Base-by-base conservation (phyloP, 352 stramenopile species). In the Globisporangium emineosum region DNA sequence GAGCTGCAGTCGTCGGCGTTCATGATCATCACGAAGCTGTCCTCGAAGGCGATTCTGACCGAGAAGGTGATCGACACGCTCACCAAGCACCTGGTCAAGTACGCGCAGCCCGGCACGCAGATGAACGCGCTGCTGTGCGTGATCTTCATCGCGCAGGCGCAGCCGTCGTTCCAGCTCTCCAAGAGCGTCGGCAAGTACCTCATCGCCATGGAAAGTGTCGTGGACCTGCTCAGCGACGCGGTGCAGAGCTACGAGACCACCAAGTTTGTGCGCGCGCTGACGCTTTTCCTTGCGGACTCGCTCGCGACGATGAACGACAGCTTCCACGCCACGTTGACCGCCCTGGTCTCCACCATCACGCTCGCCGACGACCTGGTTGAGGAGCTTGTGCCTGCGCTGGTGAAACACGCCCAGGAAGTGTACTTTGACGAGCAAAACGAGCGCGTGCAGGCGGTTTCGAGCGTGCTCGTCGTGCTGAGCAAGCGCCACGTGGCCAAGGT, bases 1-100 rank as follows among this genome's bases (percentile, higher is more conserved):
- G 88, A 96, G 64, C 74, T 93, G 54, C 88, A 96, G 72, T 80
- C 82, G 0, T 81, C 86, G 12, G 83, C 82, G 37, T 96, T 92
- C 67, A 96, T 96, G 85, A 72, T 94, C 55, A 65, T 90, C 47
- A 94, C 85, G 8, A 96, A 96, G 68, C 63, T 96, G 25, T 75
- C 84, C 56, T 89, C 88, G 37, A 93, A 94, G 70, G 81, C 84
- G 33, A 86, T 80, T 29, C 62, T 96, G 30, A 85, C 79, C 10
- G 71, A 67, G n/a, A 89, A 91, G 64, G 82, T 92, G 23, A 75
- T 91, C 27, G 78, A 86, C 21, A 86, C 83, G 37, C 64, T 91
- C 17, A 73, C 89, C 33, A 94, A 92, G 67, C 77, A 80, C 55
- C 67, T 96, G 13, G 66, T 94, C 37, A 93, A 96, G 56, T 81